Conservation (phyloP, 2,329 filamentous ascomycete species). For the Fusarium sp. region DNA sequence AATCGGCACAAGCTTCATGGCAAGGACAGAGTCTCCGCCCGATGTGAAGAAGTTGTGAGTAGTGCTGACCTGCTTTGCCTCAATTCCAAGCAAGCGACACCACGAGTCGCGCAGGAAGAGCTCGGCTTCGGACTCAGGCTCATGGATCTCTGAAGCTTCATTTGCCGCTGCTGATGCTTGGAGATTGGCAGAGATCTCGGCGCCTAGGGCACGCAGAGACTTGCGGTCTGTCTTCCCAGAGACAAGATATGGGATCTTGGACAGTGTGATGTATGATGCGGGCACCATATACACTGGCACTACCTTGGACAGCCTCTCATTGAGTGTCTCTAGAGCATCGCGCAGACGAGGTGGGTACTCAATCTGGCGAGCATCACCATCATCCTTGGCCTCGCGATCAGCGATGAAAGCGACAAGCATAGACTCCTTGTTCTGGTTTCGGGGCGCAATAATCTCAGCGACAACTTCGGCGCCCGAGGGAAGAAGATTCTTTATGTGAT, state of each 20-base stretch:
- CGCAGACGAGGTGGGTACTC: constrained; percentile 41
- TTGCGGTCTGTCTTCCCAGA: constrained; percentile 48
- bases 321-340: constrained; percentile 34
- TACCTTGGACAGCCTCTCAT: constrained; percentile 41
- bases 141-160: constrained; percentile 14
- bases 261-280: constrained; percentile 40
- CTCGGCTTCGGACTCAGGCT: constrained; percentile 39
- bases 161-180: constrained; percentile 29
- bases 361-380: constrained; percentile 35
- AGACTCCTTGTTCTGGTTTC: constrained; percentile 50
- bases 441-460: constrained; percentile 63
- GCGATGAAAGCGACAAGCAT: constrained; percentile 47
- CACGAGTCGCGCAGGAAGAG: constrained; percentile 53
- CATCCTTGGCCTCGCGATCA: constrained; percentile 37
- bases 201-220: constrained; percentile 38
- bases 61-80: constrained; percentile 52
- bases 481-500: constrained; percentile 59
- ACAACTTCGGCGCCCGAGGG: constrained; percentile 59
- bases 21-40: constrained; percentile 64
- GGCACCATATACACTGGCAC: constrained; percentile 46
- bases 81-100: constrained; percentile 53
- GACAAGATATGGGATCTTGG: constrained; percentile 44
- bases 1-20: constrained; percentile 63
- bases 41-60: constrained; percentile 62
- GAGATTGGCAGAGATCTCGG: constrained; percentile 36